A percentile compares a stretch with the other conserved stretches of the same genome.
phyloP scores from a whole-genome alignment of 2,329 filamentous ascomycete species.

The Aureobasidium pullulans region DNA sequence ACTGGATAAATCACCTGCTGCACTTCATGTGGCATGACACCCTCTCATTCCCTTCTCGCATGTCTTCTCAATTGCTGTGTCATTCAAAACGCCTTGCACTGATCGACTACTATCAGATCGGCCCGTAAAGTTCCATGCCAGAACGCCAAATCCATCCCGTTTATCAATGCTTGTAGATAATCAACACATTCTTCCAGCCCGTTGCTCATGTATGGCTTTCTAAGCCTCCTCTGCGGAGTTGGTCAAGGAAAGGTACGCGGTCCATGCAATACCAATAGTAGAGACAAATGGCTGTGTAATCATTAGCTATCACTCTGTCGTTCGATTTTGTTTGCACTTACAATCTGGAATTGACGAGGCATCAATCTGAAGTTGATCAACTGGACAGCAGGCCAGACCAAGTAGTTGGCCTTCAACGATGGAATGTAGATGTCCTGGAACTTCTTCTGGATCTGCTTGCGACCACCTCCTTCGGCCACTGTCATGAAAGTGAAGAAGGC shows the following conservation, averaged over 20 bases:
- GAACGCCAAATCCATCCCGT: not conserved
- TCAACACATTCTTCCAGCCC: not conserved
- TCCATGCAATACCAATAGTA: constrained; percentile 94
- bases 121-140: constrained; percentile 2
- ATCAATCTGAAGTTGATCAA: constrained; percentile 94
- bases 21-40: not conserved
- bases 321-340: constrained; percentile 43
- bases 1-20: constrained; percentile 1
- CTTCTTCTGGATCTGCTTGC: constrained; percentile 71
- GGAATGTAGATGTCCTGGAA: constrained; percentile 90
- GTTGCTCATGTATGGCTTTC: not conserved
- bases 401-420: constrained; percentile 89
- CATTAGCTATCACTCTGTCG: constrained; percentile 6
- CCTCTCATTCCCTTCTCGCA: too few species aligned
- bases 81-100: not conserved
- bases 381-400: constrained; percentile 93
- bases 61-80: not conserved
- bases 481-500: constrained; percentile 97
- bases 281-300: constrained; percentile 78
- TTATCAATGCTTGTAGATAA: not conserved
- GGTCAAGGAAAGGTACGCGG: constrained; percentile 85
- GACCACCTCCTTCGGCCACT: constrained; percentile 82
- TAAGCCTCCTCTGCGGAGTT: constrained; percentile 71
- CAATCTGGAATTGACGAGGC: constrained; percentile 92
- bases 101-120: not conserved